These are phyloP conservation scores for Santalum album DNA, from an alignment of 164 flowering plant species.

Conservation along the genomic window DNA sequence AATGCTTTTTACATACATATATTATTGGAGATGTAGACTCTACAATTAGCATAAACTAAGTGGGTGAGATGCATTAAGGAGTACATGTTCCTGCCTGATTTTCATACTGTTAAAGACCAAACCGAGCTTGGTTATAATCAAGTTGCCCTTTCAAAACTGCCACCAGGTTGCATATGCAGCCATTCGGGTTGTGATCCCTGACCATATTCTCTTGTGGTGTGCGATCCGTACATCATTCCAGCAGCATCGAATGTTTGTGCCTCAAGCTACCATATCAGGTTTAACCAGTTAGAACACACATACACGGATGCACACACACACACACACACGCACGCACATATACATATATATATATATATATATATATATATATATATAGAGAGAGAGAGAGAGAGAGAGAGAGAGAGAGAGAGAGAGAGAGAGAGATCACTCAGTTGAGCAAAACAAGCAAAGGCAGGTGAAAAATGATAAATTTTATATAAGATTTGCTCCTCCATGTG, in stretches of 20 bases:
- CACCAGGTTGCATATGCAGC: constrained; percentile 88
- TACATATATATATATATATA: too few relatives aligned
- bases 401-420: too few relatives aligned
- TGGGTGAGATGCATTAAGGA: not conserved
- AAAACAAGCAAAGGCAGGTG: too few relatives aligned
- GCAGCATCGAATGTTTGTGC: constrained; percentile 48
- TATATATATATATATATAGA: too few relatives aligned
- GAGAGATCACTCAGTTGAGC: too few relatives aligned
- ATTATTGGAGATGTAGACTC: constrained; percentile 12
- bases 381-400: too few relatives aligned
- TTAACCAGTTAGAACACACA: constrained; percentile 4
- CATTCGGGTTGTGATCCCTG: constrained; percentile 59
- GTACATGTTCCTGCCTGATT: constrained; percentile 9
- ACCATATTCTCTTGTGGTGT: constrained; percentile 52
- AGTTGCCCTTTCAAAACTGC: constrained; percentile 55
- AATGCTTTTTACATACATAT: constrained; percentile 4
- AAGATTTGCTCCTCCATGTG: too few relatives aligned
- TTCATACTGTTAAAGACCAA: constrained; percentile 9
- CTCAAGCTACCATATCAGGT: constrained; percentile 32
- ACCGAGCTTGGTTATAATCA: constrained; percentile 12
- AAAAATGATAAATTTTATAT: too few relatives aligned
- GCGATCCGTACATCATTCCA: constrained; percentile 52
- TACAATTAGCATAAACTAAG: constrained; percentile 6
- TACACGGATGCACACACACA: too few relatives aligned
- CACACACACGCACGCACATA: too few relatives aligned